phyloP scores from a whole-genome alignment of 129 eudicot genomes.

The Artemisia argyi region DNA sequence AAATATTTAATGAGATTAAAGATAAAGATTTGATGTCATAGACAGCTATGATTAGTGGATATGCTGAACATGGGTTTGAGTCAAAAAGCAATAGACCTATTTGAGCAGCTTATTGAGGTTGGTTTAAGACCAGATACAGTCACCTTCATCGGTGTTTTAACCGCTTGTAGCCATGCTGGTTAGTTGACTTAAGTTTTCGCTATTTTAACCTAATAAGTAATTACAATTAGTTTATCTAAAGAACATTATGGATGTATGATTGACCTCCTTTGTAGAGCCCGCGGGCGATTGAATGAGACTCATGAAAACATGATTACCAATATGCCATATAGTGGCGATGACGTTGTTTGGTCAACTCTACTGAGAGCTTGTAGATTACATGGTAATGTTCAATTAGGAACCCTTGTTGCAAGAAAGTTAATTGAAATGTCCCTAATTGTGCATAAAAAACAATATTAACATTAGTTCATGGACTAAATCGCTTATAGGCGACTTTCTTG shows the following conservation, averaged over 20 bases:
- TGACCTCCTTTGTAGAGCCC: constrained; percentile 84
- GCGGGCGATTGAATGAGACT: constrained; percentile 78
- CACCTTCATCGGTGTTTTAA: constrained; percentile 84
- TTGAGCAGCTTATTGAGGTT: constrained; percentile 44
- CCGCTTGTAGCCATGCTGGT: constrained; percentile 90
- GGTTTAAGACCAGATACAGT: constrained; percentile 76
- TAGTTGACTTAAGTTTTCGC: constrained; percentile 62
- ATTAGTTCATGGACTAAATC: too few species aligned
- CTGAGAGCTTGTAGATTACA: constrained; percentile 68
- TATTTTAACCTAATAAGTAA: constrained; percentile 58
- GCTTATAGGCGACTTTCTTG: too few species aligned
- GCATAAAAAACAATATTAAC: too few species aligned
- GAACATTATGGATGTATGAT: constrained; percentile 97
- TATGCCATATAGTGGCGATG: constrained; percentile 69
- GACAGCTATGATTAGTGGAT: constrained; percentile 96
- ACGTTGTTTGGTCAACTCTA: constrained; percentile 89
- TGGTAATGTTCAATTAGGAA: constrained; percentile 69
- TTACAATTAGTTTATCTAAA: constrained; percentile 56
- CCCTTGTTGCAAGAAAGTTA: constrained; percentile 56
- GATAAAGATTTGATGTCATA: constrained; percentile 68
- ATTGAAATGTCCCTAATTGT: constrained; percentile 68
- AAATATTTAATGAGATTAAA: constrained; percentile 43
- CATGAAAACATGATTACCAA: constrained; percentile 66
- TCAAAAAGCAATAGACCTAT: constrained; percentile 65
- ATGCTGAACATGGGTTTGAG: constrained; percentile 89